These are phyloP conservation scores for Suillus tomentosus DNA, from an alignment of 768 basidiomycete genomes.

Conservation along the genomic window DNA sequence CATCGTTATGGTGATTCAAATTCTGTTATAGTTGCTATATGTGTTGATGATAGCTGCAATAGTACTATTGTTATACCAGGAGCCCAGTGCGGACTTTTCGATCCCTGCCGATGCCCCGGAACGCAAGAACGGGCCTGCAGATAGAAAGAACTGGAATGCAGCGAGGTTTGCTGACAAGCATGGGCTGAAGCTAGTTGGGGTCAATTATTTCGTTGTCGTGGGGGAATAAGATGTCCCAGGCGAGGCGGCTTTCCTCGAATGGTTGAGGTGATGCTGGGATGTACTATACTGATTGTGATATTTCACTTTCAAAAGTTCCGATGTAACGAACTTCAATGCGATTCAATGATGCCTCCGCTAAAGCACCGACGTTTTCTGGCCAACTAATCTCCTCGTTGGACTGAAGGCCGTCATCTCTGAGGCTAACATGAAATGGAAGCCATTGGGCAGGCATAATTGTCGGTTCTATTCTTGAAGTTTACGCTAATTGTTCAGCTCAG, in stretches of 20 bases:
- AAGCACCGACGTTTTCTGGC: too few species aligned
- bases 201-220: conserved; percentile 54
- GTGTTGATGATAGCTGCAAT: background rate
- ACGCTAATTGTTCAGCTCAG: too few species aligned
- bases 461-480: too few species aligned
- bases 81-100: conserved; percentile 44
- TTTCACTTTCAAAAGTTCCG: background rate
- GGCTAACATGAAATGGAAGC: too few species aligned
- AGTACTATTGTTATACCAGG: conserved; percentile 64
- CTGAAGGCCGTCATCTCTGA: too few species aligned
- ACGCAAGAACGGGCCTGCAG: conserved; percentile 42
- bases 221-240: conserved; percentile 16
- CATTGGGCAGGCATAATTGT: too few species aligned
- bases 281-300: background rate
- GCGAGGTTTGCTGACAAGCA: conserved; percentile 51
- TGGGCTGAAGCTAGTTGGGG: conserved; percentile 58
- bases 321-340: background rate
- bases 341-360: too few species aligned
- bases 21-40: background rate
- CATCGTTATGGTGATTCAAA: conserved; percentile 58
- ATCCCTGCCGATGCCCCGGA: conserved; percentile 51
- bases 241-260: background rate
- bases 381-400: too few species aligned
- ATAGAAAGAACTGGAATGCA: conserved; percentile 58
- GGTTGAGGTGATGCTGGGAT: background rate